A percentile compares a stretch with the other conserved stretches of the same genome.
Evolutionary conservation across 352 stramenopile genomes (phyloP).

Genomic region (Globisporangium lucens): DNA sequence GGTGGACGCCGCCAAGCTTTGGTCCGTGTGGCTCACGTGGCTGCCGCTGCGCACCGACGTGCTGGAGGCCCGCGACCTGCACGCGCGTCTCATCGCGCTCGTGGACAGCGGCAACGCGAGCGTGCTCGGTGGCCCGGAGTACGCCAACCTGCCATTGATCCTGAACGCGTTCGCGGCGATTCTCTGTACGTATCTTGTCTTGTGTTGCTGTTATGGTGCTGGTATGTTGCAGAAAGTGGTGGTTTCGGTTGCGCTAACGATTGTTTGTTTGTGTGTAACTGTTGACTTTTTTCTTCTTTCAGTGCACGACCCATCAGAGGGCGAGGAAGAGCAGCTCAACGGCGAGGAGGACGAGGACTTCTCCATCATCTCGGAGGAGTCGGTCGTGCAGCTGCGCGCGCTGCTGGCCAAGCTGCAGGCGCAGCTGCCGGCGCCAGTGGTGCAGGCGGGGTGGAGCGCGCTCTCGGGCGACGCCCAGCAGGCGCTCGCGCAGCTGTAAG

Average conservation of each 20-base stretch:
- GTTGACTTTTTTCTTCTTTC: constrained; percentile 6
- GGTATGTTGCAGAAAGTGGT: constrained; percentile 9
- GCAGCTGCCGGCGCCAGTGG: constrained; percentile 50
- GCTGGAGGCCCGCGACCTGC: constrained; percentile 73
- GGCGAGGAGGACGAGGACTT: constrained; percentile 66
- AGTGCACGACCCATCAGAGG: constrained; percentile 64
- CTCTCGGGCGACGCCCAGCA: constrained; percentile 73
- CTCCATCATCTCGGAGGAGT: constrained; percentile 61
- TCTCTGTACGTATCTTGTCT: constrained; percentile 45
- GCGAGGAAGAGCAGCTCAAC: constrained; percentile 37
- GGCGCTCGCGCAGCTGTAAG: constrained; percentile 60
- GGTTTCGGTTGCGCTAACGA: constrained; percentile 16
- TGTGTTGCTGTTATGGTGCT: neutral
- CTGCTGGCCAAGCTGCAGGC: constrained; percentile 67
- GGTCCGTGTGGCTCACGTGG: constrained; percentile 77
- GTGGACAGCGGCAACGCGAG: constrained; percentile 48
- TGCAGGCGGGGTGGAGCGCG: constrained; percentile 67
- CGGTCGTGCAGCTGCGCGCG: constrained; percentile 52
- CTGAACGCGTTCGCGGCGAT: constrained; percentile 78
- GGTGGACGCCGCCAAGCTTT: constrained; percentile 64
- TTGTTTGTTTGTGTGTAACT: constrained; percentile 6
- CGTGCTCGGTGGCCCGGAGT: constrained; percentile 56
- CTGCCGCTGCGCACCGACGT: constrained; percentile 76
- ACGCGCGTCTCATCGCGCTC: constrained; percentile 66
- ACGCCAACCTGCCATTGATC: constrained; percentile 57